A percentile compares a stretch with the other conserved stretches of the same genome.
Conservation (phyloP, 345 rosid species). For the Eucalyptus curtisii region DNA sequence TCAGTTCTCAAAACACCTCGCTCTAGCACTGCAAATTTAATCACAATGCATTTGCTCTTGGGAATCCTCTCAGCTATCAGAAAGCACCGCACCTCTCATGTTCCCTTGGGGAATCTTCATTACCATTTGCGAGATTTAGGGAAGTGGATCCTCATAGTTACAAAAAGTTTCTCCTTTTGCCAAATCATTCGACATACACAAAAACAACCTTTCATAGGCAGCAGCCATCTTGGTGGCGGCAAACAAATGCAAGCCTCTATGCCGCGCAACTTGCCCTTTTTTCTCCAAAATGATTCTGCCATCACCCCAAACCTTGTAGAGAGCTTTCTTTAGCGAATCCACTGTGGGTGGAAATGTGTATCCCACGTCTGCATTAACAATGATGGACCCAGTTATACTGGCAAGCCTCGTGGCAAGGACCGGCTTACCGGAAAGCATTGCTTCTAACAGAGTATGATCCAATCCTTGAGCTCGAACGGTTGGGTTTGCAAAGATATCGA, state of each 20-base stretch:
- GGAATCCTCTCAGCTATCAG: background rate
- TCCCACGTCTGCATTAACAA: constrained; percentile 45
- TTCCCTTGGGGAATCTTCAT: background rate
- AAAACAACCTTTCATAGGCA: constrained; percentile 77
- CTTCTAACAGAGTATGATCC: constrained; percentile 84
- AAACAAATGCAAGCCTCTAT: constrained; percentile 57
- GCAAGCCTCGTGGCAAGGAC: constrained; percentile 77
- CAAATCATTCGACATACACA: constrained; percentile 43
- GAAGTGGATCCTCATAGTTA: constrained; percentile 8
- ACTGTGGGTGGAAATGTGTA: constrained; percentile 68
- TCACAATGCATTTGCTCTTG: background rate
- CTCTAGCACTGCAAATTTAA: background rate
- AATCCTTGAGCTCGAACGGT: constrained; percentile 89
- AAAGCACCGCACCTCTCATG: background rate
- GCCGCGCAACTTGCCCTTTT: constrained; percentile 61
- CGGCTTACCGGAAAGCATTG: constrained; percentile 77
- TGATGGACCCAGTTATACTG: constrained; percentile 74
- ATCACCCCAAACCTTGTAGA: constrained; percentile 39
- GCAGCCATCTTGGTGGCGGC: constrained; percentile 84
- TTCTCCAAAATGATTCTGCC: constrained; percentile 41
- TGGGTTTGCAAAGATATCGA: constrained; percentile 78
- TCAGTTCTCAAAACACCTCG: background rate
- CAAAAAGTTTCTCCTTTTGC: constrained; percentile 24
- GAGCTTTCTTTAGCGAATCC: constrained; percentile 42
- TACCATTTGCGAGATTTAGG: background rate